A percentile compares a stretch with the other conserved stretches of the same genome.
phyloP scores from a whole-genome alignment of 2,329 filamentous ascomycete species.

The Keithomyces neogunnii region DNA sequence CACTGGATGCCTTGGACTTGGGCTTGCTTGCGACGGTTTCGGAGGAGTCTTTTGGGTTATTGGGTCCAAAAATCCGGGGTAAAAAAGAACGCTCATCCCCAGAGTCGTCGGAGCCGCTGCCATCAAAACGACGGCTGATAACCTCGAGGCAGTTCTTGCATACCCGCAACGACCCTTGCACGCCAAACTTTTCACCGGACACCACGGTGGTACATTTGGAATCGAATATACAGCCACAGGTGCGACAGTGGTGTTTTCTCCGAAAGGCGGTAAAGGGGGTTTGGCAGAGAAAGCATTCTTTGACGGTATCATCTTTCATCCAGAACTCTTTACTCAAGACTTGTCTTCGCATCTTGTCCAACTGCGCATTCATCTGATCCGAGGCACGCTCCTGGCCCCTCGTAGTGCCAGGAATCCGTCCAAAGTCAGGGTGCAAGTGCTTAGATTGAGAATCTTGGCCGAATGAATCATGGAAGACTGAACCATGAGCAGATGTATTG shows the following conservation, averaged over 20 bases:
- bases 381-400: slow-evolving; percentile 44
- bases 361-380: slow-evolving; percentile 50
- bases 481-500: slow-evolving; percentile 50
- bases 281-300: slow-evolving; percentile 90
- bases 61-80: slow-evolving; percentile 52
- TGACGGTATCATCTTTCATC: slow-evolving; percentile 99
- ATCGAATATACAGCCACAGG: slow-evolving; percentile 97
- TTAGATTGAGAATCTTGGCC: slow-evolving; percentile 36
- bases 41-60: slow-evolving; percentile 14
- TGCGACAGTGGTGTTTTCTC: slow-evolving; percentile 92
- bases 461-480: slow-evolving; percentile 49
- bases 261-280: slow-evolving; percentile 88
- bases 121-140: slow-evolving; percentile 83
- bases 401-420: slow-evolving; percentile 48
- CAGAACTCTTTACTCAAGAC: slow-evolving; percentile 93
- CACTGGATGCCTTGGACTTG: slow-evolving; percentile 16
- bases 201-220: slow-evolving; percentile 93
- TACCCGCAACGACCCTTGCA: slow-evolving; percentile 74
- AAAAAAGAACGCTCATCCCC: slow-evolving; percentile 67
- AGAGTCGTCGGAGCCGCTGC: slow-evolving; percentile 79
- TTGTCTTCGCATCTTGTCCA: slow-evolving; percentile 72
- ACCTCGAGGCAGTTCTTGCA: slow-evolving; percentile 90
- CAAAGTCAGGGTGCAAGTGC: slow-evolving; percentile 34
- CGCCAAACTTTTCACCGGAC: slow-evolving; percentile 77
- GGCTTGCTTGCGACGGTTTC: slow-evolving; percentile 6